phyloP scores from a whole-genome alignment of 352 stramenopile species.

The Phytophthora fragariae region DNA sequence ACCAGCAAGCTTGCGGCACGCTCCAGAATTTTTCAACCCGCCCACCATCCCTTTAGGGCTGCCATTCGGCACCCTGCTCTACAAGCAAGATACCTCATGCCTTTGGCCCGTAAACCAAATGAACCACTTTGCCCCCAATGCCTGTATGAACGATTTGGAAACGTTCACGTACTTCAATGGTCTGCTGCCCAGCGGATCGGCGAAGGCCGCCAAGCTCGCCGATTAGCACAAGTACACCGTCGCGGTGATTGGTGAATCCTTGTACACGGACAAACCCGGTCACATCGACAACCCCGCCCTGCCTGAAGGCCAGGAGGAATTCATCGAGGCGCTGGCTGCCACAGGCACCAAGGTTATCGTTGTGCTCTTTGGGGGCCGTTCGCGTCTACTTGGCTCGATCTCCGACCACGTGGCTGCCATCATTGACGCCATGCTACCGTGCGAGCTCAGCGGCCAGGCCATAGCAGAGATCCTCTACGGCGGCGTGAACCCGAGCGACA shows the following conservation, averaged over 20 bases:
- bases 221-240: conserved; percentile 62
- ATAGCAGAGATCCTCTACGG: conserved; percentile 86
- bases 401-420: conserved; percentile 60
- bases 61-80: too few species aligned
- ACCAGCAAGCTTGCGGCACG: too few species aligned
- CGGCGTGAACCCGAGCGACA: conserved; percentile 76
- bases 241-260: conserved; percentile 69
- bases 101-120: too few species aligned
- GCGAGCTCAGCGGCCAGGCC: conserved; percentile 76
- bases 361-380: conserved; percentile 75
- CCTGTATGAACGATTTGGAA: too few species aligned
- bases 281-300: conserved; percentile 78
- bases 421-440: conserved; percentile 74
- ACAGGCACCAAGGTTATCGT: conserved; percentile 78
- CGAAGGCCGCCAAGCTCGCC: conserved; percentile 53
- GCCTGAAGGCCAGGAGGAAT: conserved; percentile 65
- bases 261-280: conserved; percentile 84
- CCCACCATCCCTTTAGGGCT: too few species aligned
- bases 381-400: conserved; percentile 70
- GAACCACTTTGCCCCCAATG: too few species aligned
- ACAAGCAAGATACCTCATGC: too few species aligned
- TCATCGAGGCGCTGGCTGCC: conserved; percentile 59
- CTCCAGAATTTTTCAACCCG: too few species aligned
- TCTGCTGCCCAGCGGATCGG: conserved; percentile 49
- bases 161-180: conserved; percentile 62